Conservation (phyloP, 116 monocot species). For the Posidonia oceanica region DNA sequence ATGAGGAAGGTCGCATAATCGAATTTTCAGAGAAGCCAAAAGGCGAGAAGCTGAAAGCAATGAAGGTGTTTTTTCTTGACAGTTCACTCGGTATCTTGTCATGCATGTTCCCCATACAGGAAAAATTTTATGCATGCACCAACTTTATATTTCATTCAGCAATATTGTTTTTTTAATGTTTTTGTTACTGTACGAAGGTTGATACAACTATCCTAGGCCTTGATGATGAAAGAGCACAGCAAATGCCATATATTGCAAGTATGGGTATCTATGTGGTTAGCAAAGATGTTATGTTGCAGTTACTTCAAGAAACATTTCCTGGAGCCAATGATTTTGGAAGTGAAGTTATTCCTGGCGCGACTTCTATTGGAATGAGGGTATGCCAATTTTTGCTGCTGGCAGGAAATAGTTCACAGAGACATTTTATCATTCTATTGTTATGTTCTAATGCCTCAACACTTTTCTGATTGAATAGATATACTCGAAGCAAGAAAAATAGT, state of each 20-base stretch:
- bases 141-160: background rate
- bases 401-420: no score
- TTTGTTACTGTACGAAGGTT: conserved; percentile 28
- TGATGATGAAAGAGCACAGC: conserved; percentile 80
- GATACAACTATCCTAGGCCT: conserved; percentile 96
- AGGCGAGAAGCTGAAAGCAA: conserved; percentile 70
- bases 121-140: background rate
- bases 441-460: background rate
- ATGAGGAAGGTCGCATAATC: conserved; percentile 91
- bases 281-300: conserved; percentile 78
- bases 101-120: no score
- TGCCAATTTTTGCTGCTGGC: background rate
- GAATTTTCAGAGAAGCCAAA: conserved; percentile 97
- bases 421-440: background rate
- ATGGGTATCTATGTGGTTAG: conserved; percentile 99
- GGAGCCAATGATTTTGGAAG: conserved; percentile 96
- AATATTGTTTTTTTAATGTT: background rate
- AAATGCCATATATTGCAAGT: conserved; percentile 92
- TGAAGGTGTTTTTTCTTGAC: conserved; percentile 37
- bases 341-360: conserved; percentile 98
- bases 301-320: conserved; percentile 78
- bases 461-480: no score
- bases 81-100: no score
- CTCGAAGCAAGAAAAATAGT: no score
- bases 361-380: conserved; percentile 82